Conservation (phyloP, 2,329 filamentous ascomycete genomes). For the Zarea fungicola region DNA sequence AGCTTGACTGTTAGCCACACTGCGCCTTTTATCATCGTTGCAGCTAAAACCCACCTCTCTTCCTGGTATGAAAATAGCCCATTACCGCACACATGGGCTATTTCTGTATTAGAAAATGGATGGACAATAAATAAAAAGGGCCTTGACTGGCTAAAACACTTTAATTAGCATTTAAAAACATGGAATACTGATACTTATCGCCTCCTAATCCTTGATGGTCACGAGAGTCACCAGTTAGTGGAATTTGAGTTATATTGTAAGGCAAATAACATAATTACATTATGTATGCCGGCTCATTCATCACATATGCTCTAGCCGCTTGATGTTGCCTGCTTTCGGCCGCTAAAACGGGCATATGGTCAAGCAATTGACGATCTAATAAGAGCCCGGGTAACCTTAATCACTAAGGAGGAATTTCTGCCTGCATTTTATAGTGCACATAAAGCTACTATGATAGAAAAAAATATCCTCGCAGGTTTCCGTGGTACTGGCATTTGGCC, state of each 20-base stretch:
- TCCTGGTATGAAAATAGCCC: no score
- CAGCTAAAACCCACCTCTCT: no score
- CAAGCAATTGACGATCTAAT: conserved; percentile 9
- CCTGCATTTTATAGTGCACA: background rate
- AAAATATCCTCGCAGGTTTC: conserved; percentile 10
- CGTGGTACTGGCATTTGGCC: conserved; percentile 11
- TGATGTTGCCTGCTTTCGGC: conserved; percentile 11
- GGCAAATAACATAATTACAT: conserved; percentile 12
- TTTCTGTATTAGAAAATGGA: no score
- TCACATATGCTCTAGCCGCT: conserved; percentile 3
- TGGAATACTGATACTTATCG: no score
- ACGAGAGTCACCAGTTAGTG: no score
- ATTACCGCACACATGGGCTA: no score
- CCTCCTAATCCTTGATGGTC: no score
- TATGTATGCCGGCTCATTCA: conserved; percentile 14
- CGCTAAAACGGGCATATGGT: conserved; percentile 7
- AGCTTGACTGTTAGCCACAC: no score
- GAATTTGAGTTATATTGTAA: background rate
- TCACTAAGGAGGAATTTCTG: background rate
- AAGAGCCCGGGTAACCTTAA: background rate
- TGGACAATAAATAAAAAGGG: no score
- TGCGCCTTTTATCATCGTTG: no score
- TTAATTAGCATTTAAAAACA: no score
- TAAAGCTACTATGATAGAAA: conserved; percentile 3
- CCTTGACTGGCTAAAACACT: no score